Evolutionary conservation across 2,329 filamentous ascomycete genomes (phyloP).

Genomic region (Paraphaeosphaeria minitans): DNA sequence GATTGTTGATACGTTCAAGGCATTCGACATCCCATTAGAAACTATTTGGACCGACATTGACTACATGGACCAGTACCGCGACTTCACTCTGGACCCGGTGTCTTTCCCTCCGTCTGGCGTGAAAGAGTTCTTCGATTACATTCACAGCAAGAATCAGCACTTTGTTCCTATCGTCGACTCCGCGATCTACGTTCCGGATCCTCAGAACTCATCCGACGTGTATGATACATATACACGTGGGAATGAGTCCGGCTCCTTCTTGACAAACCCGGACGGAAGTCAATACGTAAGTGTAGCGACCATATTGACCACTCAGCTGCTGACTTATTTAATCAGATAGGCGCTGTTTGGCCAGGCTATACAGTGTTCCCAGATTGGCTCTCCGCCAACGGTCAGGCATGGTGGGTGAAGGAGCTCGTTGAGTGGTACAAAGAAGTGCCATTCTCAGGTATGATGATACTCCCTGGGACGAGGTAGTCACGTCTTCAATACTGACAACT

Average conservation of each 20-base stretch:
- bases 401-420: conserved; percentile 62
- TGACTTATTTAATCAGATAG: conserved; percentile 43
- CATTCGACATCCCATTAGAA: conserved; percentile 61
- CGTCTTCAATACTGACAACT: no score
- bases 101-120: conserved; percentile 58
- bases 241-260: conserved; percentile 54
- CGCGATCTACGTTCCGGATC: conserved; percentile 74
- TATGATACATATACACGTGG: conserved; percentile 60
- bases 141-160: conserved; percentile 61
- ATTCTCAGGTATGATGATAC: conserved; percentile 47
- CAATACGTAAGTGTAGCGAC: conserved; percentile 45
- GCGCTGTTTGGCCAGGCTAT: conserved; percentile 63
- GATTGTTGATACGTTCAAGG: conserved; percentile 59
- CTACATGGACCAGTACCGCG: conserved; percentile 54
- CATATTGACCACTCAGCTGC: neutral
- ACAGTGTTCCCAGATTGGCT: conserved; percentile 67
- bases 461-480: no score
- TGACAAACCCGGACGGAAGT: conserved; percentile 61
- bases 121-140: conserved; percentile 56
- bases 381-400: conserved; percentile 62
- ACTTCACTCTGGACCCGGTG: conserved; percentile 62
- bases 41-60: conserved; percentile 55
- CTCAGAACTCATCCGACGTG: conserved; percentile 66
- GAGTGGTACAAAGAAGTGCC: conserved; percentile 59
- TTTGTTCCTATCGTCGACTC: conserved; percentile 67